These are phyloP conservation scores for Neurospora sp. DNA, from an alignment of 495 filamentous ascomycete genomes.

Conservation along the genomic window DNA sequence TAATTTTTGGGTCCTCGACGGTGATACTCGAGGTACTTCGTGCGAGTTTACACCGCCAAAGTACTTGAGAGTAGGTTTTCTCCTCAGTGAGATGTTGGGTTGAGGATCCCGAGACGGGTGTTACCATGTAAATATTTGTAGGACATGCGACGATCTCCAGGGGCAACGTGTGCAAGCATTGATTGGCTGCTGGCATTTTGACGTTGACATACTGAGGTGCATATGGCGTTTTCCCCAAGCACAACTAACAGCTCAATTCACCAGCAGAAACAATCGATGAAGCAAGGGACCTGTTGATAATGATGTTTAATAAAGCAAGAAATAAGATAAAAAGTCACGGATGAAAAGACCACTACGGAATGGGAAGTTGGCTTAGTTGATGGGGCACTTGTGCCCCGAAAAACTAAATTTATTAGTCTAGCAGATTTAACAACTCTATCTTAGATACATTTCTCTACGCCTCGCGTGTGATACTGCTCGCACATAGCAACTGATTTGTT, in stretches of 20 bases:
- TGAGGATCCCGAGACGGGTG: background rate
- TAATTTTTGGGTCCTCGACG: background rate
- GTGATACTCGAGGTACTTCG: background rate
- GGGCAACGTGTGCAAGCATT: background rate
- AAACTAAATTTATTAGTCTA: slow-evolving; percentile 25
- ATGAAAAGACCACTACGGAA: background rate
- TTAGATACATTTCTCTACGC: background rate
- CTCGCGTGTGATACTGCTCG: background rate
- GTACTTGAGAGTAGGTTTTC: background rate
- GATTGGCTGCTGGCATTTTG: background rate
- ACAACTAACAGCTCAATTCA: background rate
- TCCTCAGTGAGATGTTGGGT: background rate
- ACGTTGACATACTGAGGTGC: background rate
- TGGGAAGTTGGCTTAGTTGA: slow-evolving; percentile 4
- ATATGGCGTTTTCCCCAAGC: background rate
- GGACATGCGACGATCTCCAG: background rate
- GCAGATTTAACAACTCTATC: background rate
- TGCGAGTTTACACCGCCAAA: background rate
- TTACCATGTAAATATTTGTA: background rate
- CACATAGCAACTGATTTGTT: background rate
- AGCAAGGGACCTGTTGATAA: background rate
- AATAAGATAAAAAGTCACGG: background rate
- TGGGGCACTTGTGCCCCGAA: slow-evolving; percentile 29
- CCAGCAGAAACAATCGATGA: background rate
- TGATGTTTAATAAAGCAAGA: background rate